A percentile compares a stretch with the other conserved stretches of the same genome.
These are phyloP conservation scores for Mentha longifolia DNA, from an alignment of 257 asterid genomes.

Conservation along the genomic window DNA sequence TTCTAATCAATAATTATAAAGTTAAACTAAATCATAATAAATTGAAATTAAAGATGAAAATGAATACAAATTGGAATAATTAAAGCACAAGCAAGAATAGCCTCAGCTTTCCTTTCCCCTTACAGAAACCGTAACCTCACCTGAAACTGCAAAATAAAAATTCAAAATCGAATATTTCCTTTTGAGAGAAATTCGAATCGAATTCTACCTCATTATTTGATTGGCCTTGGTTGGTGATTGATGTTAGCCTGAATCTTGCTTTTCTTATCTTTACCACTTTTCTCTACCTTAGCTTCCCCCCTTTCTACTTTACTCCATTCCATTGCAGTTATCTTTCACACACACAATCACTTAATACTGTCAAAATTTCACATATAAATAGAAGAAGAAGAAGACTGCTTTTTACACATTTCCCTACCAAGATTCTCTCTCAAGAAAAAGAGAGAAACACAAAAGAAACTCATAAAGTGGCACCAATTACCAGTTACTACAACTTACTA, in stretches of 20 bases:
- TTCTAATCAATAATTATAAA: too few species aligned
- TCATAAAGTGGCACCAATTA: slow-evolving; percentile 20
- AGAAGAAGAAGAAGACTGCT: slow-evolving; percentile 23
- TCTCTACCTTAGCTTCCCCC: slow-evolving; percentile 20
- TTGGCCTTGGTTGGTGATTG: neutral
- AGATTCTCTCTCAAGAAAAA: slow-evolving; percentile 39
- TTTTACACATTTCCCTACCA: slow-evolving; percentile 50
- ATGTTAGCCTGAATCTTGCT: slow-evolving; percentile 21
- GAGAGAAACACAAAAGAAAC: slow-evolving; percentile 12
- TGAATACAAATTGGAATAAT: too few species aligned
- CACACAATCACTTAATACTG: slow-evolving; percentile 30
- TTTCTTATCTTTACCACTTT: slow-evolving; percentile 21
- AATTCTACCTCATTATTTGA: neutral
- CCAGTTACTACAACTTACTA: slow-evolving; percentile 15
- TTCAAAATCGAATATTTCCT: too few species aligned
- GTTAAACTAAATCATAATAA: too few species aligned
- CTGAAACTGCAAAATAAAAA: too few species aligned
- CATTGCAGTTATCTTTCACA: slow-evolving; percentile 24
- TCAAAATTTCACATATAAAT: slow-evolving; percentile 23
- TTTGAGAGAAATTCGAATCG: too few species aligned
- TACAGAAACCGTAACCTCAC: too few species aligned
- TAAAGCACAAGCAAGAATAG: too few species aligned
- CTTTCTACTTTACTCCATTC: slow-evolving; percentile 30
- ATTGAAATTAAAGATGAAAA: too few species aligned
- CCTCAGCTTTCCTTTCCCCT: too few species aligned